Evolutionary conservation across 371 early-diverging fungal species (phyloP).

Genomic region (Mortierella polycephala): DNA sequence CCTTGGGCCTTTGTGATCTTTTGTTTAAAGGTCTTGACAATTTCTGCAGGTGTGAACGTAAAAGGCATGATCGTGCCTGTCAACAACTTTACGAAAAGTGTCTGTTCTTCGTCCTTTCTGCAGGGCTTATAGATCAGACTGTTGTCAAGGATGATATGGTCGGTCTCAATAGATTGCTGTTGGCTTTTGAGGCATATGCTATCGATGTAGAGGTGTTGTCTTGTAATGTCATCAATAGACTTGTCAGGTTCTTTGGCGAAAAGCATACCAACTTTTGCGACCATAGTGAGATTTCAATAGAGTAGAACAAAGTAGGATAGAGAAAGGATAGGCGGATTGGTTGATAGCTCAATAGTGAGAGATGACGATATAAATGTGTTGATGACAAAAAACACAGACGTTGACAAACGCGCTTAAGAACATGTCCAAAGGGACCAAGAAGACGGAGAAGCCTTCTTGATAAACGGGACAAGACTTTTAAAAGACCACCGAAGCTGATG

Average conservation of each 20-base stretch:
- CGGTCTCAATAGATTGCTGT: constrained; percentile 6
- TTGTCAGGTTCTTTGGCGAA: constrained; percentile 4
- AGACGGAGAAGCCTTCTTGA: no score
- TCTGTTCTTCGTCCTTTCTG: background rate
- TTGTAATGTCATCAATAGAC: background rate
- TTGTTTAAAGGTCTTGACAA: background rate
- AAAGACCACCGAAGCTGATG: no score
- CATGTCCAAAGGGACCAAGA: no score
- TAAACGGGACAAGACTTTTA: no score
- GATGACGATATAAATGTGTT: no score
- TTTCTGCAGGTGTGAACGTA: constrained; percentile 14
- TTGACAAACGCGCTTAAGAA: no score
- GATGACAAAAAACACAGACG: no score
- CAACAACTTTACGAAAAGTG: constrained; percentile 2
- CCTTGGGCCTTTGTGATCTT: background rate
- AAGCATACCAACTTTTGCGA: constrained; percentile 1
- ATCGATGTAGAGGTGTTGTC: constrained; percentile 5
- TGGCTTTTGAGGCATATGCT: constrained; percentile 10
- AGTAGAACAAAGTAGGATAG: no score
- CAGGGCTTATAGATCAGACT: background rate
- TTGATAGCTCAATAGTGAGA: no score
- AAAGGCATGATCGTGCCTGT: background rate
- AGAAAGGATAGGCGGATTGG: no score
- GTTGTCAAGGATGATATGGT: constrained; percentile 3
- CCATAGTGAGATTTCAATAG: no score